These are phyloP conservation scores for Rhododendron simsii DNA, from an alignment of 148 eudicot species.

Conservation along the genomic window DNA sequence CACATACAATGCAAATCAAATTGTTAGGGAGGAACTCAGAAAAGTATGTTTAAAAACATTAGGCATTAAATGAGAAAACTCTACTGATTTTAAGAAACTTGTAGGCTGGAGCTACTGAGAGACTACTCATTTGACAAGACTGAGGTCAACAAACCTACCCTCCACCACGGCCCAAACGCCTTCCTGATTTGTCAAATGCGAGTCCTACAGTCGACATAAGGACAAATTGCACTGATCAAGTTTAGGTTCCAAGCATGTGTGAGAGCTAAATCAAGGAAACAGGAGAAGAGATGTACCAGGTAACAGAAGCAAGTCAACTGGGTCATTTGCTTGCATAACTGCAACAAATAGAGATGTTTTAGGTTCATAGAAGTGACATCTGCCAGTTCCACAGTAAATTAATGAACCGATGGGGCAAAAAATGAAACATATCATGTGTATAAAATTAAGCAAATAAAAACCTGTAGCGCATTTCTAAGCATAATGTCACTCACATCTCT, in stretches of 20 bases:
- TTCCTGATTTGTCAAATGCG: constrained; percentile 92
- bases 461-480: not conserved
- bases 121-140: not conserved
- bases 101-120: not conserved
- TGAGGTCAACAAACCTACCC: constrained; percentile 53
- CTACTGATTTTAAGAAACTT: not conserved
- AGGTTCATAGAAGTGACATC: not conserved
- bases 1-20: not conserved
- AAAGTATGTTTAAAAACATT: not conserved
- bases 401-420: not conserved
- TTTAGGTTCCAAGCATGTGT: not conserved
- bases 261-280: constrained; percentile 2
- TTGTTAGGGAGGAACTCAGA: not conserved
- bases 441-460: not conserved
- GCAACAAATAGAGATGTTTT: constrained; percentile 24
- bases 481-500: not conserved
- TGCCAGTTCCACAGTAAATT: not conserved
- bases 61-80: not conserved
- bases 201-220: constrained; percentile 52
- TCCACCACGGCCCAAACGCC: constrained; percentile 99
- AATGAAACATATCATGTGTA: not conserved
- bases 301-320: constrained; percentile 79
- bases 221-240: constrained; percentile 4
- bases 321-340: constrained; percentile 85
- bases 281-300: constrained; percentile 57